Evolutionary conservation across 306 rosid genomes (phyloP).

Genomic region (Morella rubra): DNA sequence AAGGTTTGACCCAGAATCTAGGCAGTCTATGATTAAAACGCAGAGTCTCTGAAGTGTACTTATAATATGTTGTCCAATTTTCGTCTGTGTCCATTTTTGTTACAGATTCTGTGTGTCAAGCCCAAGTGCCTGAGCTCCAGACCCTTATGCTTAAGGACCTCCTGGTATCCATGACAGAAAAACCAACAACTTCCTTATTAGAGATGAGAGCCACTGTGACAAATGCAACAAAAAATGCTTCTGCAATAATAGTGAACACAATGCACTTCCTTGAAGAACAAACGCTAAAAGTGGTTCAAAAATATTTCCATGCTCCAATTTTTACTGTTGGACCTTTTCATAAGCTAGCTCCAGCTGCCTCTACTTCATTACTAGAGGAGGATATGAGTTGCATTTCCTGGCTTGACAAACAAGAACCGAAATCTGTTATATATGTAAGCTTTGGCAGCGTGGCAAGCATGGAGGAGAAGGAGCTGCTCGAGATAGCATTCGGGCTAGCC

Average conservation of each 20-base stretch:
- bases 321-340: not conserved
- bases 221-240: not conserved
- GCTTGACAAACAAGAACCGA: not conserved
- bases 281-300: not conserved
- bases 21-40: no score
- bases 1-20: no score
- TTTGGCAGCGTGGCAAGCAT: constrained; percentile 1
- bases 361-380: not conserved
- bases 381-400: not conserved
- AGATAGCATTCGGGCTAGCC: not conserved
- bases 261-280: not conserved
- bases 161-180: not conserved
- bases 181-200: not conserved
- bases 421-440: not conserved
- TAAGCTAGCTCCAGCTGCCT: not conserved
- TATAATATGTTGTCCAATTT: no score
- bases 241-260: not conserved
- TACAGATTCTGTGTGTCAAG: not conserved
- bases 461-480: not conserved
- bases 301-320: not conserved
- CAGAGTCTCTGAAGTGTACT: no score
- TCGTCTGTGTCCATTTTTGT: not conserved
- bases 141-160: not conserved
- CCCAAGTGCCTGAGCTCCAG: not conserved
- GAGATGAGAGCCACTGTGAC: not conserved